These are phyloP conservation scores for Colletotrichum sp. DNA, from an alignment of 2,329 filamentous ascomycete species.

Conservation along the genomic window DNA sequence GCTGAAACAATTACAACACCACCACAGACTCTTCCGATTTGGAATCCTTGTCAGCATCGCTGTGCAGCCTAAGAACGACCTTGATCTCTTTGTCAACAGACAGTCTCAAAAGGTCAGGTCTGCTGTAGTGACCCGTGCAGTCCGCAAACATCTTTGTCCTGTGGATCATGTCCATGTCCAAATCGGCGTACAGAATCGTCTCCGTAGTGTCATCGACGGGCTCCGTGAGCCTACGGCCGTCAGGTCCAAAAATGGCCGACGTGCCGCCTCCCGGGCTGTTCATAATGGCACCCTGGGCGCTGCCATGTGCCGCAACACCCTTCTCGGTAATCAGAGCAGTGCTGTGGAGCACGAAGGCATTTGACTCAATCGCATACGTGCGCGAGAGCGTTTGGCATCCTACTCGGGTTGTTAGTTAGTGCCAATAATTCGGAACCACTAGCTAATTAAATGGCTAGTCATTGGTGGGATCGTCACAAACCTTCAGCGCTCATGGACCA, in stretches of 20 bases:
- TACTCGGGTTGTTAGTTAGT: conserved; percentile 31
- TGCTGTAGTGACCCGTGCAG: conserved; percentile 39
- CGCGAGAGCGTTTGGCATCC: conserved; percentile 35
- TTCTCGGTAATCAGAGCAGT: conserved; percentile 45
- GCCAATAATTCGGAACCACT: not conserved
- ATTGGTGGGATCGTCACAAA: conserved; percentile 8
- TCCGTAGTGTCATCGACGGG: conserved; percentile 44
- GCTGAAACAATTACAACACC: not conserved
- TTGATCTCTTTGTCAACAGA: not conserved
- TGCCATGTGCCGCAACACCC: conserved; percentile 42
- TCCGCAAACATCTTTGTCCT: conserved; percentile 44
- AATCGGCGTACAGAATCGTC: conserved; percentile 54
- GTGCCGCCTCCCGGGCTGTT: conserved; percentile 48
- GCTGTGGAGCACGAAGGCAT: conserved; percentile 44
- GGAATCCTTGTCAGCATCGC: not conserved
- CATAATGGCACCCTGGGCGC: conserved; percentile 40
- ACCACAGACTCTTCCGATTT: not conserved
- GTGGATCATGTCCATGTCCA: conserved; percentile 51
- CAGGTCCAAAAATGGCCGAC: conserved; percentile 56
- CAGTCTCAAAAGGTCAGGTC: conserved; percentile 45
- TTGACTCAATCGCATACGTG: conserved; percentile 47
- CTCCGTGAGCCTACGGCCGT: conserved; percentile 51
- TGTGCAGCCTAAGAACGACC: not conserved
- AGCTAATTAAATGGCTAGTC: not conserved
- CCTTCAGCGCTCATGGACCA: conserved; percentile 18